Evolutionary conservation across 257 asterid species (phyloP).

Genomic region (Petrea volubilis): DNA sequence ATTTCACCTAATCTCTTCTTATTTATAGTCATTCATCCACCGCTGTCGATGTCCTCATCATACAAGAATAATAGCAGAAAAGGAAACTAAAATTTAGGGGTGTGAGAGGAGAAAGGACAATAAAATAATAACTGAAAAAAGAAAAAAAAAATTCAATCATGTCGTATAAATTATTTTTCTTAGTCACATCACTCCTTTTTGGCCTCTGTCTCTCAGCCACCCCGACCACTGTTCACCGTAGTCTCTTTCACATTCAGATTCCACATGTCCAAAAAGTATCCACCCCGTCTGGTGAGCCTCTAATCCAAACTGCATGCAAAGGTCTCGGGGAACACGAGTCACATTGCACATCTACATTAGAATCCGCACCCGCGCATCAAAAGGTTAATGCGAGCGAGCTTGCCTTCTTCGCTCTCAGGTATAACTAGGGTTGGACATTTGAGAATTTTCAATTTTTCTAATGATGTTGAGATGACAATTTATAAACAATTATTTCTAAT

Average conservation of each 20-base stretch:
- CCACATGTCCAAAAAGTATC: constrained; percentile 18
- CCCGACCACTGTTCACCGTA: constrained; percentile 16
- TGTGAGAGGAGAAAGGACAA: constrained; percentile 10
- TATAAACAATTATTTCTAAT: no score
- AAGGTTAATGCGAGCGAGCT: constrained; percentile 36
- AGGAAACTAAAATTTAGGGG: neutral
- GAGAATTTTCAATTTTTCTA: no score
- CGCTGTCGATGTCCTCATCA: neutral
- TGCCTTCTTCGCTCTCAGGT: constrained; percentile 44
- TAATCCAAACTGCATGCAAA: constrained; percentile 40
- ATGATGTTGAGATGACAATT: no score
- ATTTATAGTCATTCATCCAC: neutral
- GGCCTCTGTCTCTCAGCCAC: constrained; percentile 23
- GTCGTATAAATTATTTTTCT: constrained; percentile 28
- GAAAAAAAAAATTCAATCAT: neutral
- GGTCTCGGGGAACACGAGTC: constrained; percentile 30
- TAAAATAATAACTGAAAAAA: neutral
- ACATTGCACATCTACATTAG: constrained; percentile 32
- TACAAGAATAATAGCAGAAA: neutral
- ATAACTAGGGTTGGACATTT: neutral
- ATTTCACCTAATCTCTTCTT: neutral
- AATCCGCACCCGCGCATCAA: constrained; percentile 29
- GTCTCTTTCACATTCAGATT: constrained; percentile 5
- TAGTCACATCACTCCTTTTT: constrained; percentile 37
- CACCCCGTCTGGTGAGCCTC: constrained; percentile 23